Evolutionary conservation across 331 rosid species (phyloP).

Genomic region (Malus hybrid): DNA sequence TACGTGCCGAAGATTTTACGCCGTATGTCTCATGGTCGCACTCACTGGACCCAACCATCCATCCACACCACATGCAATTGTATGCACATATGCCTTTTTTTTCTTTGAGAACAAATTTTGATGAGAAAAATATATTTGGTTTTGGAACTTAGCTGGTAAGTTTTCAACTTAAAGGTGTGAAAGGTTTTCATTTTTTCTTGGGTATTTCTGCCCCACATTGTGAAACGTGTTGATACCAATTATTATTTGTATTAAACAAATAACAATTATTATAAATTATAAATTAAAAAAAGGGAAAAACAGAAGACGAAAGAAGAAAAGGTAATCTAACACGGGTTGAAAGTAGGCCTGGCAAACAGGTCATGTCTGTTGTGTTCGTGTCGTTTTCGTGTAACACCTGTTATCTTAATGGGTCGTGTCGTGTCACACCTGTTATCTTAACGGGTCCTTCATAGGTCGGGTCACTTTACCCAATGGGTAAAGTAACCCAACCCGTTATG

Average conservation of each 20-base stretch:
- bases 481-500: too few relatives aligned
- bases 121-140: not conserved
- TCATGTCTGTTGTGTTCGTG: too few relatives aligned
- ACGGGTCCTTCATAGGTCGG: too few relatives aligned
- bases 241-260: not conserved
- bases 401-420: too few relatives aligned
- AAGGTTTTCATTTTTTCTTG: slow-evolving; percentile 13
- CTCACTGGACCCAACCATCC: slow-evolving; percentile 21
- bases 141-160: slow-evolving; percentile 17
- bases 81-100: slow-evolving; percentile 6
- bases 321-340: not conserved
- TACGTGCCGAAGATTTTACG: too few relatives aligned
- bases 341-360: not conserved
- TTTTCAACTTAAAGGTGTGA: slow-evolving; percentile 18
- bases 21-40: slow-evolving; percentile 4
- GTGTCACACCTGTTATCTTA: too few relatives aligned
- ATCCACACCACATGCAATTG: slow-evolving; percentile 15
- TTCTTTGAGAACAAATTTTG: not conserved
- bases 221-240: not conserved
- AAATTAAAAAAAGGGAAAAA: not conserved
- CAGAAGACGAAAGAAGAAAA: not conserved
- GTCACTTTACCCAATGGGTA: too few relatives aligned
- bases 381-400: too few relatives aligned
- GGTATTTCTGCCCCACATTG: slow-evolving; percentile 14
- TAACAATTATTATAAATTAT: not conserved